A percentile compares a stretch with the other conserved stretches of the same genome.
These are phyloP conservation scores for Calonectria honghensis DNA, from an alignment of 2,329 filamentous ascomycete genomes.

Conservation along the genomic window DNA sequence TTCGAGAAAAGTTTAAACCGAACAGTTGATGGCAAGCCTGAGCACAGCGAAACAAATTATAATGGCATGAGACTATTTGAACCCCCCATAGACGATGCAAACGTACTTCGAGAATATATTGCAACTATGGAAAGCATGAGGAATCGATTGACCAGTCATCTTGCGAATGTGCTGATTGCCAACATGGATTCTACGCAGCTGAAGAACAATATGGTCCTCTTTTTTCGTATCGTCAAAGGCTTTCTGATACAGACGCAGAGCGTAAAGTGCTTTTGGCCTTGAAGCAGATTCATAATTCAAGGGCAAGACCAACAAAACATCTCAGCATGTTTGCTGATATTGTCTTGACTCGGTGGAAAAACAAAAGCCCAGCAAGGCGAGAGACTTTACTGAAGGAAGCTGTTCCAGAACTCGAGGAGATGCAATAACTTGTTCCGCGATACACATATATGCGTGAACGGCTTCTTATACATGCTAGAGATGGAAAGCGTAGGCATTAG, in stretches of 20 bases:
- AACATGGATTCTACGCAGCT: not conserved
- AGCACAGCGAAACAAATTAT: too few species aligned
- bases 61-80: too few species aligned
- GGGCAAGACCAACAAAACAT: not conserved
- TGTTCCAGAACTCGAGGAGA: conserved; percentile 16
- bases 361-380: conserved; percentile 17
- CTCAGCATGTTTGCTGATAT: not conserved
- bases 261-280: not conserved
- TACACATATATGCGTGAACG: conserved; percentile 13
- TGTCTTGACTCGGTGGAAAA: conserved; percentile 18
- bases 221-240: conserved; percentile 2
- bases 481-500: not conserved
- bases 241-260: conserved; percentile 13
- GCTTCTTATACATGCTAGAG: not conserved
- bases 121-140: not conserved
- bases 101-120: too few species aligned
- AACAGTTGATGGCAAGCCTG: too few species aligned
- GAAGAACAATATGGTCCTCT: not conserved
- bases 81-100: too few species aligned
- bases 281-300: not conserved
- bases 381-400: conserved; percentile 10
- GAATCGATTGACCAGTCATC: not conserved
- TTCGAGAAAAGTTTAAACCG: too few species aligned
- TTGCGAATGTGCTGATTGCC: conserved; percentile 8
- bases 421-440: conserved; percentile 2